Base-by-base conservation (phyloP, 2,329 filamentous ascomycete genomes). In the Simplicillium sp. region DNA sequence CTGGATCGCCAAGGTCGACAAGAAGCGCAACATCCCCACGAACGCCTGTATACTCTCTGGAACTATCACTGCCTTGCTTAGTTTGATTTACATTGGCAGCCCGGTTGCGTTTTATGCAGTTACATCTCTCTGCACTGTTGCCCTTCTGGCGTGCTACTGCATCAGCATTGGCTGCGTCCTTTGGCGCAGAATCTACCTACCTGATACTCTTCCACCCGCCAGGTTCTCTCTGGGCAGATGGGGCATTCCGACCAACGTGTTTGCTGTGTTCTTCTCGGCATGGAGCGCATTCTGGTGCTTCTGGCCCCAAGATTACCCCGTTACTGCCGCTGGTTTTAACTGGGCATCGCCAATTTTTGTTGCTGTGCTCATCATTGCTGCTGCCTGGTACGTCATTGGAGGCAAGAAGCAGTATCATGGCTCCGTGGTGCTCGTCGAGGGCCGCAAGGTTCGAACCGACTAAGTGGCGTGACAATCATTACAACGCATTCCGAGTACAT, bases 261-360 rank as follows among this genome's bases (percentile, higher is more conserved):
- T 18, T 8, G 45, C 45, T 3, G 34, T 45, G 5, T 9, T 39
- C 5, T 43, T 34, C 34, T 43, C 38, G 11, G 3, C 38, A 7
- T 47, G 43, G 38, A 40, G 39, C 5, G 45, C 45, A 17, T 45
- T 47, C 38, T 47, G 43, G 45, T 44, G 40, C 28, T 47, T 47
- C 31, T 47, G 45, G 45, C 45, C 45, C n/a, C 38, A 43, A 25
- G 36, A 34, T 2, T 41, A 43, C 18, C 38, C 41, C 2, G 43
- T 45, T 8, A 45, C 43, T 13, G 43, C 43, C 8, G 31, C 9
- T 6, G 39, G 34, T 11, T 47, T 47, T 20, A 47, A 47, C 28
- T 47, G 45, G 45, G 29, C 45, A 3, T 39, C 43, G 7, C 29
- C 35, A 1, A 13, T 47, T 2, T 47, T 45, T 32, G 39, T 18